These are phyloP conservation scores for Cytospora piceae DNA, from an alignment of 2,329 filamentous ascomycete genomes.

Conservation along the genomic window DNA sequence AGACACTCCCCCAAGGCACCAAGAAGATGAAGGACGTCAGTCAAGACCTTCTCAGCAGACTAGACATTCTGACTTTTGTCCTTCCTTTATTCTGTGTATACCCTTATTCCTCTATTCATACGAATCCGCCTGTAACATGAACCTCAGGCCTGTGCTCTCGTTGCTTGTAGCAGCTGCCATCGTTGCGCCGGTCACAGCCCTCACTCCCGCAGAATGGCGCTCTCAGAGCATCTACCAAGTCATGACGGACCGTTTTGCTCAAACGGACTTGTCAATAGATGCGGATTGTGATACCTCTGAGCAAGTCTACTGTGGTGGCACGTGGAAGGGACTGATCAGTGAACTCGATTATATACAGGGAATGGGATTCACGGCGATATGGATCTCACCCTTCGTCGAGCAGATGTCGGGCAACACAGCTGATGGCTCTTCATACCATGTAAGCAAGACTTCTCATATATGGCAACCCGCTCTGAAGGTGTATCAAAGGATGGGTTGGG, in stretches of 20 bases:
- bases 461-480: neutral
- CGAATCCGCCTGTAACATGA: constrained; percentile 13
- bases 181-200: constrained; percentile 14
- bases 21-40: neutral
- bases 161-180: constrained; percentile 18
- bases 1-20: neutral
- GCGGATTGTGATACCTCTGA: constrained; percentile 38
- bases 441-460: constrained; percentile 4
- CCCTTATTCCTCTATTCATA: neutral
- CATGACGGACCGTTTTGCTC: constrained; percentile 49
- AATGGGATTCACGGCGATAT: constrained; percentile 47
- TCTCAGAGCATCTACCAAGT: constrained; percentile 49
- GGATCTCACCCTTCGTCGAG: constrained; percentile 51
- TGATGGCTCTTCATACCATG: constrained; percentile 40
- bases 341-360: constrained; percentile 53
- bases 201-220: constrained; percentile 39
- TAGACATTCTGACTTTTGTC: constrained; percentile 3
- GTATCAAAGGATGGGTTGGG: neutral
- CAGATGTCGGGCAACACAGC: constrained; percentile 45
- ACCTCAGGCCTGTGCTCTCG: constrained; percentile 1
- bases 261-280: constrained; percentile 43
- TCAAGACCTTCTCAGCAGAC: neutral
- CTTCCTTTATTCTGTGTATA: neutral
- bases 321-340: constrained; percentile 51
- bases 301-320: constrained; percentile 52